These are phyloP conservation scores for Plasmopara muralis DNA, from an alignment of 352 stramenopile species.

Conservation along the genomic window DNA sequence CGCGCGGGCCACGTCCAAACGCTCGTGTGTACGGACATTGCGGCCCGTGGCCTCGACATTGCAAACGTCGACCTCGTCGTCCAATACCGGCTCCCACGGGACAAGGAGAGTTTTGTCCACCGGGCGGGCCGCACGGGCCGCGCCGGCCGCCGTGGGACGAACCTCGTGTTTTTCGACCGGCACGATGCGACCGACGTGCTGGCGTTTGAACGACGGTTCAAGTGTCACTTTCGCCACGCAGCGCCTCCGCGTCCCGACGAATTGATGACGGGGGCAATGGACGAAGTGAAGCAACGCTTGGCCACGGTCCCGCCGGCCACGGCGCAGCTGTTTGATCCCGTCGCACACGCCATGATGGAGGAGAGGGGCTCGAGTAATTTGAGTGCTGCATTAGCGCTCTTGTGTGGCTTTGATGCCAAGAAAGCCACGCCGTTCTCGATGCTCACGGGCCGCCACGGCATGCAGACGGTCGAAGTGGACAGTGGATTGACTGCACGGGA, in stretches of 20 bases:
- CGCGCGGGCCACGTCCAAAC: slow-evolving; percentile 90
- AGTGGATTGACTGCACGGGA: slow-evolving; percentile 41
- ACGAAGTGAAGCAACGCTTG: slow-evolving; percentile 51
- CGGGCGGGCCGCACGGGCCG: slow-evolving; percentile 87
- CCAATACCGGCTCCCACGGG: slow-evolving; percentile 89
- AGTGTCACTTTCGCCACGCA: slow-evolving; percentile 63
- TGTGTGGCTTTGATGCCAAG: slow-evolving; percentile 74
- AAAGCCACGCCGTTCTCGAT: slow-evolving; percentile 62
- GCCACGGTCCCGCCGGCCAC: slow-evolving; percentile 36
- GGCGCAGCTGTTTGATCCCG: slow-evolving; percentile 49
- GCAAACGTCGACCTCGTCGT: slow-evolving; percentile 89
- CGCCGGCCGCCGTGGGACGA: slow-evolving; percentile 72
- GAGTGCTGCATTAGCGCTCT: slow-evolving; percentile 58
- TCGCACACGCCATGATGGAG: slow-evolving; percentile 46
- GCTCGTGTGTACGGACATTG: slow-evolving; percentile 88
- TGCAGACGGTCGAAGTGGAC: slow-evolving; percentile 62
- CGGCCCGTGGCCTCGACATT: slow-evolving; percentile 86
- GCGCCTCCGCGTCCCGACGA: slow-evolving; percentile 49
- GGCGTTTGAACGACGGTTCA: slow-evolving; percentile 73
- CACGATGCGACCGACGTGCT: slow-evolving; percentile 55
- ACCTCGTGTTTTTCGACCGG: slow-evolving; percentile 84
- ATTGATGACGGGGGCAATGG: slow-evolving; percentile 47
- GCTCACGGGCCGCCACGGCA: slow-evolving; percentile 57
- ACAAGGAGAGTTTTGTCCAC: slow-evolving; percentile 94
- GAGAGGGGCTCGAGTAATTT: slow-evolving; percentile 47